Base-by-base conservation (phyloP, 164 flowering plant genomes). In the Piper betle region DNA sequence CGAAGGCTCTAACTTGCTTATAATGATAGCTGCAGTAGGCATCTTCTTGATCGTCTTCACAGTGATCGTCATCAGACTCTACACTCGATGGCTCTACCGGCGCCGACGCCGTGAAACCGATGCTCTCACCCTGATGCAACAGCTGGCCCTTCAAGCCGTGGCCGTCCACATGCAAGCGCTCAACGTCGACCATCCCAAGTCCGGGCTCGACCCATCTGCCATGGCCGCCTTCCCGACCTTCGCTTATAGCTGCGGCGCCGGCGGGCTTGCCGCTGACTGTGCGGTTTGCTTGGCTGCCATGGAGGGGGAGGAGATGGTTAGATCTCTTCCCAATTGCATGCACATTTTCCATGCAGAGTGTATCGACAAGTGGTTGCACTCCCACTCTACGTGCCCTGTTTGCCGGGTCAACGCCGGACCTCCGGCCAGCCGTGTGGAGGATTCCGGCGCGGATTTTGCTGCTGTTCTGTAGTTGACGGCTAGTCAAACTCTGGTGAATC, bases 281-380 rank as follows among this genome's bases (percentile, higher is more conserved):
- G 62, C 87, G 0, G 82, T 86, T 25, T 86, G 88, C 58, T 60
- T 86, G 58, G 76, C 80, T 70, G 42, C 37, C n/a, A 19, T 84
- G 2, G 77, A 79, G 55, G 80, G 78, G 9, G 78, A 65, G 25
- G 84, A 80, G 20, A 58, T 68, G 69, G 80, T 59, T 3, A 66
- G 79, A 59, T 46, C 64, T 33, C 67, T 85, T 42, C 92, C 88
- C 2, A 82, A 78, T 52, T 83, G 92, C 53, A 72, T 71, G 55
- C 88, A 86, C 62, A 65, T 42, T 33, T 86, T 86, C 58, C 88
- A 86, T 57, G 78, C 64, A 0, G 81, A 70, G 54, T 86, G 92
- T 69, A 76, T 86, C 1, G 88, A 84, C 53, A 73, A 53, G 64
- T 84, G 88, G 92, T 61, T 84, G 20, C 39, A 43, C 0, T 66